These are phyloP conservation scores for Pseudogymnoascus sp. DNA, from an alignment of 2,329 filamentous ascomycete species.

Conservation along the genomic window DNA sequence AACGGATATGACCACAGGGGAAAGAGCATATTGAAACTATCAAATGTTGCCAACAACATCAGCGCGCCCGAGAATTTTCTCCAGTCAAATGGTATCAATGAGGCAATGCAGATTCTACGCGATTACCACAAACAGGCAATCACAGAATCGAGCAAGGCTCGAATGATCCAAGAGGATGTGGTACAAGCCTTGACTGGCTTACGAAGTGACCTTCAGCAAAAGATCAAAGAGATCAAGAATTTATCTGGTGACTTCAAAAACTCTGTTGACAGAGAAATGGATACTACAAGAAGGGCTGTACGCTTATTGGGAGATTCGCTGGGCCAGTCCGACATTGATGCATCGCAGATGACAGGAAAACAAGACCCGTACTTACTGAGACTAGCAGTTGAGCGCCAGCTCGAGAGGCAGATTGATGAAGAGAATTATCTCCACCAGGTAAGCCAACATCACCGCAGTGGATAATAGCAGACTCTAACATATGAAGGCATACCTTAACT, in stretches of 20 bases:
- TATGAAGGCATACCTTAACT: conserved; percentile 76
- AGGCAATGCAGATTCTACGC: conserved; percentile 73
- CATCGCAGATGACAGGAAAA: conserved; percentile 68
- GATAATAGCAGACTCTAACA: conserved; percentile 14
- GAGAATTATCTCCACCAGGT: conserved; percentile 88
- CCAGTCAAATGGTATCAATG: conserved; percentile 72
- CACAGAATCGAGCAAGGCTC: conserved; percentile 76
- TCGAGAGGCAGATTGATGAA: conserved; percentile 89
- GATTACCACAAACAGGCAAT: conserved; percentile 77
- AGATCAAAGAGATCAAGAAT: conserved; percentile 97
- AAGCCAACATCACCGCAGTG: background rate
- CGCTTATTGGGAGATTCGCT: conserved; percentile 74
- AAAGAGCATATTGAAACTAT: conserved; percentile 74
- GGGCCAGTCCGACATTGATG: conserved; percentile 70
- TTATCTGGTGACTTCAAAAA: conserved; percentile 95
- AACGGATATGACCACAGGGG: conserved; percentile 77
- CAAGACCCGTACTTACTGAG: conserved; percentile 87
- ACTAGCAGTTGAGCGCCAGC: conserved; percentile 76
- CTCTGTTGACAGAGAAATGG: conserved; percentile 90
- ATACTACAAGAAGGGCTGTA: conserved; percentile 71
- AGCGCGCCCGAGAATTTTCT: conserved; percentile 69
- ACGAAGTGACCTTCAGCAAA: conserved; percentile 81
- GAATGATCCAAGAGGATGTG: conserved; percentile 85
- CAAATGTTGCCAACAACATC: conserved; percentile 77
- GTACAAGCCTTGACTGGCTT: conserved; percentile 79